phyloP scores from a whole-genome alignment of 2,329 filamentous ascomycete genomes.

The Fusarium pininemorale region DNA sequence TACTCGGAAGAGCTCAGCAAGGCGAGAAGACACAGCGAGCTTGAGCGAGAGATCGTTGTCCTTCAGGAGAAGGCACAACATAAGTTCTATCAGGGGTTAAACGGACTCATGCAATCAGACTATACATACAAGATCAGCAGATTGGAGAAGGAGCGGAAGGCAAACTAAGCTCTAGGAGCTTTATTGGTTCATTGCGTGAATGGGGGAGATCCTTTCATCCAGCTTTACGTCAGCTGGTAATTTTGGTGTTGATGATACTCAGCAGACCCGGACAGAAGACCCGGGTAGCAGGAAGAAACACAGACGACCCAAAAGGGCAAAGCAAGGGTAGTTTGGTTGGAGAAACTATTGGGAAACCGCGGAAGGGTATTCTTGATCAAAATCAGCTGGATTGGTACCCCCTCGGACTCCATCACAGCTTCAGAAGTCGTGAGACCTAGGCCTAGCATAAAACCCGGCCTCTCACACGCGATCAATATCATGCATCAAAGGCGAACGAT shows the following conservation, averaged over 20 bases:
- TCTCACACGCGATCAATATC: not conserved
- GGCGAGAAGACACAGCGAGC: fast-evolving
- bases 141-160: not conserved
- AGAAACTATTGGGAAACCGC: not conserved
- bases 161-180: no score
- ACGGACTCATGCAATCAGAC: not conserved
- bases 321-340: not conserved
- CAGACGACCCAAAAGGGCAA: not conserved
- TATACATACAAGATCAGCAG: not conserved
- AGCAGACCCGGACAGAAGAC: not conserved
- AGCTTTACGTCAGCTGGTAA: no score
- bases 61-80: not conserved
- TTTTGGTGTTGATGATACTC: not conserved
- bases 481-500: not conserved
- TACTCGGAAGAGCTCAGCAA: fast-evolving
- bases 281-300: not conserved
- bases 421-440: not conserved
- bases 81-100: fast-evolving
- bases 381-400: not conserved
- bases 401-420: not conserved
- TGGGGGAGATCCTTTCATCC: no score
- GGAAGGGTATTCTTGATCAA: not conserved
- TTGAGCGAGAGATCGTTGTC: not conserved
- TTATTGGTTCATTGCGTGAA: no score
- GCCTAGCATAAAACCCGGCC: not conserved